These are phyloP conservation scores for Plasmodium fragile DNA, from an alignment of 169 alveolate genomes.

Conservation along the genomic window DNA sequence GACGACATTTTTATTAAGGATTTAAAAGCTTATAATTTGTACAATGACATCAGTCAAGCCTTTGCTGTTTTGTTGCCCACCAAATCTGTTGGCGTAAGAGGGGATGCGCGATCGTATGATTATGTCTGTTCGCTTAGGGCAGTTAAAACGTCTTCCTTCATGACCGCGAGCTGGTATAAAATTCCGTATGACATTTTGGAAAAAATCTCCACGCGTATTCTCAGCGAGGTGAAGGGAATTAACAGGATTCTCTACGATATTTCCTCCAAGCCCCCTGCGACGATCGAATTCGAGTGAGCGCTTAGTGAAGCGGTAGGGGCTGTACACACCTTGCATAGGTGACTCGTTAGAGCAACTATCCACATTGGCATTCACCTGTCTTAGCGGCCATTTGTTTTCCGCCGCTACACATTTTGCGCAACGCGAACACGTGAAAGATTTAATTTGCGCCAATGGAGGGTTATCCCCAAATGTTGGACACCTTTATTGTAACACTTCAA, in stretches of 20 bases:
- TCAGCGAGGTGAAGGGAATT: conserved; percentile 80
- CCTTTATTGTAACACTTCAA: not conserved
- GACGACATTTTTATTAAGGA: conserved; percentile 82
- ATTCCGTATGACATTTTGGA: conserved; percentile 81
- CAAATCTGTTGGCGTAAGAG: conserved; percentile 81
- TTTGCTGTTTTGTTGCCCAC: conserved; percentile 81
- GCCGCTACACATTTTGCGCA: not conserved
- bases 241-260: conserved; percentile 84
- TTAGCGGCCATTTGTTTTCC: not conserved
- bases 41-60: conserved; percentile 81
- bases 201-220: conserved; percentile 79
- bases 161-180: conserved; percentile 83
- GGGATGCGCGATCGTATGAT: conserved; percentile 83
- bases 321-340: not conserved
- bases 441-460: not conserved
- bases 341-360: not conserved
- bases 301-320: not conserved
- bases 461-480: not conserved
- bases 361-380: not conserved
- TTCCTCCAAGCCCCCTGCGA: conserved; percentile 86
- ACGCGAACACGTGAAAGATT: not conserved
- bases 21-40: conserved; percentile 70
- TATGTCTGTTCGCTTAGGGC: conserved; percentile 78
- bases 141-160: conserved; percentile 81
- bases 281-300: conserved; percentile 79